Conservation (phyloP, 225 moss, liverwort and hornwort species). For the Thuidium tamariscinum region DNA sequence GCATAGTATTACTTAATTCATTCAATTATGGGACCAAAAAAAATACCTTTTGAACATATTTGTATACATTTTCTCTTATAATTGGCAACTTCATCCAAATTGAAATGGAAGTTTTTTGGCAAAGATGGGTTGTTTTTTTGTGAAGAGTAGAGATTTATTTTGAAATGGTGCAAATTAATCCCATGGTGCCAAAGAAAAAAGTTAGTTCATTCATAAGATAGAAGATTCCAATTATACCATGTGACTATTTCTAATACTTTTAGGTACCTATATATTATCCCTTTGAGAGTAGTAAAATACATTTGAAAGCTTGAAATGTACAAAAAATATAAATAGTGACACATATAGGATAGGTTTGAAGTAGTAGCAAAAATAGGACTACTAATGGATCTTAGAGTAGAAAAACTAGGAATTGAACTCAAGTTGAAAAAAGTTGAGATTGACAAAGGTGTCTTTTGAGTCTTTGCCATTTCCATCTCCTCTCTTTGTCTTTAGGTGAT, state of each 20-base stretch:
- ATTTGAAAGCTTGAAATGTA: neutral
- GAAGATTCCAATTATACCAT: neutral
- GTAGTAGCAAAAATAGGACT: neutral
- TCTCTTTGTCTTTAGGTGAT: neutral
- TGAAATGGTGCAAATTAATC: neutral
- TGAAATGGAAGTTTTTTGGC: no score
- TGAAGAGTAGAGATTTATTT: neutral
- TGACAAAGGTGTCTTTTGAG: neutral
- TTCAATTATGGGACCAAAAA: neutral
- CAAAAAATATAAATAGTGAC: accelerated
- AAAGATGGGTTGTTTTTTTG: no score
- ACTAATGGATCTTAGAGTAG: neutral
- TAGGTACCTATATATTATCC: neutral
- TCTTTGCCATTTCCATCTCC: accelerated
- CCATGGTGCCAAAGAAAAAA: accelerated
- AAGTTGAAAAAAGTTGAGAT: neutral
- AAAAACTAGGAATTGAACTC: neutral
- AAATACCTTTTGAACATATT: neutral
- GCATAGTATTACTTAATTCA: neutral
- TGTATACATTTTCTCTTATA: neutral
- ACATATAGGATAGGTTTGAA: neutral
- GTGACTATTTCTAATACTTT: neutral
- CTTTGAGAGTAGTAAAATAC: neutral
- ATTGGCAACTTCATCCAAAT: no score
- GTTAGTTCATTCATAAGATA: neutral